These are phyloP conservation scores for Sporisorium reilianum DNA, from an alignment of 1,284 basidiomycete species.

Conservation along the genomic window DNA sequence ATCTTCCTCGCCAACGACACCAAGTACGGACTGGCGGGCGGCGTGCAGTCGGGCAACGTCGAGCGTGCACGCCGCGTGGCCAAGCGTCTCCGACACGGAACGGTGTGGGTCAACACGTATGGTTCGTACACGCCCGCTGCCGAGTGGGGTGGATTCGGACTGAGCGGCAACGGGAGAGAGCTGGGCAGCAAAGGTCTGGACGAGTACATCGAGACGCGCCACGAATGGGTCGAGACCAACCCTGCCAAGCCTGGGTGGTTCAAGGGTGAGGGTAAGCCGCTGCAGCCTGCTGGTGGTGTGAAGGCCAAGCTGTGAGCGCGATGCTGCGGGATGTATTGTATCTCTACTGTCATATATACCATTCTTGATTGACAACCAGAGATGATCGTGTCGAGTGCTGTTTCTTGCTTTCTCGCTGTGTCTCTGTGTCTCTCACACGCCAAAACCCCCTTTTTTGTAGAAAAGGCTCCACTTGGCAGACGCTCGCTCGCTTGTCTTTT, in stretches of 20 bases:
- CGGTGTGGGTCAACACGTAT: constrained; percentile 68
- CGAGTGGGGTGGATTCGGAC: constrained; percentile 68
- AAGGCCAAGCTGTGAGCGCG: constrained; percentile 29
- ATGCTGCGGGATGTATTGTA: constrained; percentile 3
- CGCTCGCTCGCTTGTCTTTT: neutral
- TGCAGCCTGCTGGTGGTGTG: constrained; percentile 20
- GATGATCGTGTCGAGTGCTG: neutral
- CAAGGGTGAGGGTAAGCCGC: constrained; percentile 45
- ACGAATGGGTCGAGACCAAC: constrained; percentile 63
- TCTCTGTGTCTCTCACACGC: no score
- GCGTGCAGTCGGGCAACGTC: constrained; percentile 62
- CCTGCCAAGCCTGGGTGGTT: constrained; percentile 64
- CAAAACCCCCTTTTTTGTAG: neutral
- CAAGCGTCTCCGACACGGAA: constrained; percentile 64
- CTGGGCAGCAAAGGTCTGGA: constrained; percentile 65
- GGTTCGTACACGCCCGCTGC: constrained; percentile 65
- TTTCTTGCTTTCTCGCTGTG: no score
- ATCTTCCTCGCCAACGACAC: constrained; percentile 67
- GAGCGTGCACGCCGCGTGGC: constrained; percentile 61
- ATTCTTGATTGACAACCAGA: neutral
- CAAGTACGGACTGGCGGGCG: constrained; percentile 67
- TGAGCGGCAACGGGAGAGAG: constrained; percentile 68
- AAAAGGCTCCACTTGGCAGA: neutral
- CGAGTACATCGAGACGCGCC: constrained; percentile 67
- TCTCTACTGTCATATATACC: constrained; percentile 6